A percentile compares a stretch with the other conserved stretches of the same genome.
These are phyloP conservation scores for Nakazawaea molendinolei DNA, from an alignment of 805 yeast species.

Conservation along the genomic window DNA sequence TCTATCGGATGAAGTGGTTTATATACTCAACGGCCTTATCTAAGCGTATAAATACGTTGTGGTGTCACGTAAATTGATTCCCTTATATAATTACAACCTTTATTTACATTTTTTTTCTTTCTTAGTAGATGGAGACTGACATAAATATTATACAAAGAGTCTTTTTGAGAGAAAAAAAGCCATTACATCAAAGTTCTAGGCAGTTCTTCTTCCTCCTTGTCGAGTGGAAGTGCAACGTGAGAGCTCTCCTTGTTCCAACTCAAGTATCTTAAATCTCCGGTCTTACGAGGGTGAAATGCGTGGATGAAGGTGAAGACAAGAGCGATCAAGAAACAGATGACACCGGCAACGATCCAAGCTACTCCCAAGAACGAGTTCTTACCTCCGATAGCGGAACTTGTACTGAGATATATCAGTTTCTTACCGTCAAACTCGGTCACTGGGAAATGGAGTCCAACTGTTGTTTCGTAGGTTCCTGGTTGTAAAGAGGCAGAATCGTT, in stretches of 20 bases:
- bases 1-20: too few relatives aligned
- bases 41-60: too few relatives aligned
- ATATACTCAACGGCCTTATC: too few relatives aligned
- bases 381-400: slow-evolving; percentile 71
- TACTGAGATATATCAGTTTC: slow-evolving; percentile 60
- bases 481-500: slow-evolving; percentile 49
- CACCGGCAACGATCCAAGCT: slow-evolving; percentile 72
- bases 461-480: slow-evolving; percentile 56
- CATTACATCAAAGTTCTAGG: not conserved
- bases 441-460: slow-evolving; percentile 74
- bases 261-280: slow-evolving; percentile 64
- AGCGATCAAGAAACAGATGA: slow-evolving; percentile 55
- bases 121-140: too few relatives aligned
- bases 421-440: slow-evolving; percentile 62
- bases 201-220: not conserved
- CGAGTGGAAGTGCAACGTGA: slow-evolving; percentile 4
- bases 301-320: slow-evolving; percentile 46
- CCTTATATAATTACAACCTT: too few relatives aligned
- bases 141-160: not conserved
- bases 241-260: slow-evolving; percentile 58
- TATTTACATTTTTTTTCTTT: too few relatives aligned
- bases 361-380: slow-evolving; percentile 68
- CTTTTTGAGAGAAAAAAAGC: not conserved
- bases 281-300: slow-evolving; percentile 57
- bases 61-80: too few relatives aligned